Percentiles rank a stretch among this genome's conserved stretches.
Evolutionary conservation across 2,329 filamentous ascomycete genomes (phyloP).

Genomic region (Phialophora tarda): DNA sequence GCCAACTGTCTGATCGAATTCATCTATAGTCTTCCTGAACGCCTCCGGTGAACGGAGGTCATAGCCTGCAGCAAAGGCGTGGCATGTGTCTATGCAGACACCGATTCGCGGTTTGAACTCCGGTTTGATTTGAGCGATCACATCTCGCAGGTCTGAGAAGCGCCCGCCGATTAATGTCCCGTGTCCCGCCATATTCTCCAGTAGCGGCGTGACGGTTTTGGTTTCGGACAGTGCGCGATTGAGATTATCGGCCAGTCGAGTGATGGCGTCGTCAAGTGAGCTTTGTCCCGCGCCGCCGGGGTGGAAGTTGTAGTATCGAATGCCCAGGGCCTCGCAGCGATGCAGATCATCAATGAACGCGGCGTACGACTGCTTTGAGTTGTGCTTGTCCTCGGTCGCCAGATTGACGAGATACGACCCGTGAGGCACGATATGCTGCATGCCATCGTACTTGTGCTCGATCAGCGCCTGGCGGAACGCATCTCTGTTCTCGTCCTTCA

Average conservation of each 20-base stretch:
- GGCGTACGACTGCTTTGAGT: constrained; percentile 82
- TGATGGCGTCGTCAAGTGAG: constrained; percentile 71
- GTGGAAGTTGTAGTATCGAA: constrained; percentile 96
- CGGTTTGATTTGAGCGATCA: constrained; percentile 72
- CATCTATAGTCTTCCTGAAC: constrained; percentile 73
- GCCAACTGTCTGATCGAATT: constrained; percentile 80
- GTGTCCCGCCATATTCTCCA: constrained; percentile 94
- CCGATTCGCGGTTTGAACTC: constrained; percentile 83
- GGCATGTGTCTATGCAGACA: constrained; percentile 96
- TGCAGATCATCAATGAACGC: constrained; percentile 86
- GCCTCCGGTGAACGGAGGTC: constrained; percentile 78
- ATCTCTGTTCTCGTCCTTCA: constrained; percentile 69
- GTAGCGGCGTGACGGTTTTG: constrained; percentile 74
- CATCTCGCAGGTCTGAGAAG: constrained; percentile 84
- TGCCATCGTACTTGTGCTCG: constrained; percentile 72
- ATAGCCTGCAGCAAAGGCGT: constrained; percentile 92
- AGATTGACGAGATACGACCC: constrained; percentile 97
- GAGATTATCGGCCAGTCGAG: constrained; percentile 78
- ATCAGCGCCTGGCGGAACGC: constrained; percentile 73
- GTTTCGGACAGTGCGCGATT: constrained; percentile 82
- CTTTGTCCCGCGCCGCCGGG: constrained; percentile 80
- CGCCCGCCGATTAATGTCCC: constrained; percentile 85
- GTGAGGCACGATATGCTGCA: constrained; percentile 80
- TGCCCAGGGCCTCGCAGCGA: constrained; percentile 83
- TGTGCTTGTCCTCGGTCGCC: constrained; percentile 78